Percentiles rank a stretch among this genome's conserved stretches.
These are phyloP conservation scores for Penstemon davidsonii DNA, from an alignment of 257 asterid genomes.

Conservation along the genomic window DNA sequence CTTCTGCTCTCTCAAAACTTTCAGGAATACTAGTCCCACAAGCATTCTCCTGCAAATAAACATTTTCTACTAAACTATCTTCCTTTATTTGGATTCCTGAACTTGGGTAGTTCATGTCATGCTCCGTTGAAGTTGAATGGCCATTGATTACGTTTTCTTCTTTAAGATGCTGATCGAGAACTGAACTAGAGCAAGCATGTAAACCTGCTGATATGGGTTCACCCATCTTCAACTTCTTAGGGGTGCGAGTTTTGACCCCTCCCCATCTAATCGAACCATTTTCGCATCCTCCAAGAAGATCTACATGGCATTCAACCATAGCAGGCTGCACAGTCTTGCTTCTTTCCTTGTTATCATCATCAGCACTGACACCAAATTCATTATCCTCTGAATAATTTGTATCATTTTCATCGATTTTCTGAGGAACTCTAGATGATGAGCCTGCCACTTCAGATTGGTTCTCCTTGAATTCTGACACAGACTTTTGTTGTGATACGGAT, in stretches of 20 bases:
- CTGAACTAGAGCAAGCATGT: slow-evolving; percentile 42
- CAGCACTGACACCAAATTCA: slow-evolving; percentile 34
- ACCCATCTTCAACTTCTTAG: slow-evolving; percentile 69
- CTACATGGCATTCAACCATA: slow-evolving; percentile 42
- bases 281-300: slow-evolving; percentile 74
- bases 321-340: slow-evolving; percentile 36
- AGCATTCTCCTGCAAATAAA: slow-evolving; percentile 33
- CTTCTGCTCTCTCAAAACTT: slow-evolving; percentile 37
- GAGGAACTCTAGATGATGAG: slow-evolving; percentile 49
- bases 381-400: slow-evolving; percentile 29
- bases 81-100: slow-evolving; percentile 47
- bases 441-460: slow-evolving; percentile 46
- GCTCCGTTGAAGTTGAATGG: slow-evolving; percentile 36
- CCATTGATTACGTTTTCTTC: slow-evolving; percentile 45
- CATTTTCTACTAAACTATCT: slow-evolving; percentile 39
- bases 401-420: slow-evolving; percentile 34
- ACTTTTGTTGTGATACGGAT: slow-evolving; percentile 35
- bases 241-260: slow-evolving; percentile 79
- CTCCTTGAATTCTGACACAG: slow-evolving; percentile 32
- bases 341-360: slow-evolving; percentile 41
- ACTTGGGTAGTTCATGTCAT: slow-evolving; percentile 30
- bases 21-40: slow-evolving; percentile 29
- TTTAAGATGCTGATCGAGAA: slow-evolving; percentile 38
- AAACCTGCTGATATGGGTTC: slow-evolving; percentile 48
- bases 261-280: slow-evolving; percentile 79